These are phyloP conservation scores for Ceratocystis ficicola DNA, from an alignment of 2,329 filamentous ascomycete species.

Conservation along the genomic window DNA sequence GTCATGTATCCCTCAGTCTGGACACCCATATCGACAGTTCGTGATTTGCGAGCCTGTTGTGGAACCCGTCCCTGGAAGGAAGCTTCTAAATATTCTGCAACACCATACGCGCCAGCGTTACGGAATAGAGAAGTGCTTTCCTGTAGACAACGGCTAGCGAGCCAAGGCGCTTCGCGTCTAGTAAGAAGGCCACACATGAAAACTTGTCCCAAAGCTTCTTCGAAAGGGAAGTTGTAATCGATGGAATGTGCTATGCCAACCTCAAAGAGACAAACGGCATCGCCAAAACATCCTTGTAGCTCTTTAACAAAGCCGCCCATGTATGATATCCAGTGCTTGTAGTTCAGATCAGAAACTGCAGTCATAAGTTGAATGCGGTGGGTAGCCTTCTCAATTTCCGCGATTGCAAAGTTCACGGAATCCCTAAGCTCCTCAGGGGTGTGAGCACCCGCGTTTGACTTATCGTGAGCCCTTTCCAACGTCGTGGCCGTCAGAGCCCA, in stretches of 20 bases:
- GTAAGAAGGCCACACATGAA: slow-evolving; percentile 62
- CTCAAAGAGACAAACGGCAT: slow-evolving; percentile 54
- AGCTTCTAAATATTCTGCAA: slow-evolving; percentile 54
- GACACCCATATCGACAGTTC: slow-evolving; percentile 49
- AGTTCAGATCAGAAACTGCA: slow-evolving; percentile 55
- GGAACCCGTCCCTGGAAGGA: slow-evolving; percentile 40
- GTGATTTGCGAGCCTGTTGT: slow-evolving; percentile 45
- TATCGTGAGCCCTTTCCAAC: slow-evolving; percentile 36
- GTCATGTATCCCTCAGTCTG: slow-evolving; percentile 52
- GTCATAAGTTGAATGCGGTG: slow-evolving; percentile 48
- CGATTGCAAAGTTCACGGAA: slow-evolving; percentile 38
- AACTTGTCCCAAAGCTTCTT: slow-evolving; percentile 62
- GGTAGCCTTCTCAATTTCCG: slow-evolving; percentile 43
- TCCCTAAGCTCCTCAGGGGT: slow-evolving; percentile 23
- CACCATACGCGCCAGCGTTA: slow-evolving; percentile 55
- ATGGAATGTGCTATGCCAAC: slow-evolving; percentile 59
- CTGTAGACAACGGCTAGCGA: slow-evolving; percentile 55
- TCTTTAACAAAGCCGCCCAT: slow-evolving; percentile 59
- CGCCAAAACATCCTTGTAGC: slow-evolving; percentile 43
- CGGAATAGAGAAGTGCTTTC: slow-evolving; percentile 58
- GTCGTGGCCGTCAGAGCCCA: slow-evolving; percentile 43
- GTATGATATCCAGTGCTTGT: slow-evolving; percentile 54
- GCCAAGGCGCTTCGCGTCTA: slow-evolving; percentile 50
- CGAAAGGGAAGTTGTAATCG: slow-evolving; percentile 52
- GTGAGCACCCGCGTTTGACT: slow-evolving; percentile 30